Evolutionary conservation across 2,329 filamentous ascomycete genomes (phyloP).

Genomic region (Stagonosporopsis vannaccii): DNA sequence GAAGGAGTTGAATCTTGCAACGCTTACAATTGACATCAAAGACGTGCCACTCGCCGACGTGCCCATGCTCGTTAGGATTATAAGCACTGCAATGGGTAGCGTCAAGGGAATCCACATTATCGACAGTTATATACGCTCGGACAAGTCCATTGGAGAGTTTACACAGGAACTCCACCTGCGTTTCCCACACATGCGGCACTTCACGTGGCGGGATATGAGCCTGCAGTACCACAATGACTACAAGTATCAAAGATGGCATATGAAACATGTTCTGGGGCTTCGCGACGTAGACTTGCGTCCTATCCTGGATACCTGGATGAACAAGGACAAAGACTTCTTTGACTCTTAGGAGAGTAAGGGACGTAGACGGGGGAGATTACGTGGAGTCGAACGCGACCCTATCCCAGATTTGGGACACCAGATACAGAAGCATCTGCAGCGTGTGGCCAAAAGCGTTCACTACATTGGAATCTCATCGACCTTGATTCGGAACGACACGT

Average conservation of each 20-base stretch:
- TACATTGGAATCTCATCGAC: not conserved
- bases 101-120: slow-evolving; percentile 12
- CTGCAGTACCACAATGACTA: slow-evolving; percentile 1
- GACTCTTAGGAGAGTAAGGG: slow-evolving; percentile 8
- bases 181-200: not conserved
- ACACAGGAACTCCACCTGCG: not conserved
- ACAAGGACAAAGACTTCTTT: slow-evolving; percentile 8
- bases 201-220: slow-evolving; percentile 8
- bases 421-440: not conserved
- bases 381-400: not conserved
- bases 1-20: slow-evolving; percentile 32
- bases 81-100: slow-evolving; percentile 28
- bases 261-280: not conserved
- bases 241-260: slow-evolving; percentile 5
- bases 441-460: not conserved
- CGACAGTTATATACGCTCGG: not conserved
- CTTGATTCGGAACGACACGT: not conserved
- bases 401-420: not conserved
- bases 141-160: no score
- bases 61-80: slow-evolving; percentile 32
- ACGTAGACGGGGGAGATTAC: not conserved
- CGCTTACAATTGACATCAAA: slow-evolving; percentile 34
- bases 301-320: slow-evolving; percentile 2
- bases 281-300: not conserved
- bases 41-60: slow-evolving; percentile 28